Base-by-base conservation (phyloP, 2,329 filamentous ascomycete genomes). In the Graphium sp. region DNA sequence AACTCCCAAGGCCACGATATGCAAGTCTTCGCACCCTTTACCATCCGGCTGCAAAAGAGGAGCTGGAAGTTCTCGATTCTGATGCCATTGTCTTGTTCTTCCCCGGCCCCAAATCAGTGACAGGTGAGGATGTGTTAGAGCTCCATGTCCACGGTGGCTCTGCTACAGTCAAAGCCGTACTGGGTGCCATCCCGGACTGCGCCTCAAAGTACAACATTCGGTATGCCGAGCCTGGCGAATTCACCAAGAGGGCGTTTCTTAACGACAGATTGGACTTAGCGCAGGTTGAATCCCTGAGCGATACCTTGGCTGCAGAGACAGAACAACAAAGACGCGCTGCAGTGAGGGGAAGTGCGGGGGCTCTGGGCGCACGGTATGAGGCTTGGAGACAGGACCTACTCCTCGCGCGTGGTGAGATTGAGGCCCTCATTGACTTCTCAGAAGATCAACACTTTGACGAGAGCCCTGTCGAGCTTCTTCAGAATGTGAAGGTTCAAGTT, bases 381-480 rank as follows among this genome's bases (percentile, higher is more conserved):
- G 43, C 43, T 7, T 98, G 89, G 89, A 72, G 87, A 16, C 58
- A 68, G 37, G 62, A 73, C 37, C 55, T 98, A 12, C 58, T 95
- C 6, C 64, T 77, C 36, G 85, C 85, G 7, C 71, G 89, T 2
- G 89, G 83, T 7, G 85, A 95, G 53, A 63, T 98, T 22, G 89
- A 98, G 52, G 89, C 89, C 0, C 55, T 98, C 39, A 95, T 98
- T 35, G 89, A 98, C 51, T 98, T 98, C 47, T 79, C 82, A 1
- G 89, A 98, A 48, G 89, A 95, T 43, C 87, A 98, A 52, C 81
- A 95, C 54, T 92, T 98, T 43, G 85, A 95, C 40, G 84, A 93
- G 50, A 76, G 81, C 3, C 79, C 83, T 1, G 55, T 62, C 1
- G 66, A 79, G 31, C 60, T 95, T 14, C 62, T 91, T 24, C 48